Evolutionary conservation across 768 basidiomycete genomes (phyloP), one percentile per base, ranked within the genome.

Genomic region (Trichaptum fuscoviolaceum): DNA sequence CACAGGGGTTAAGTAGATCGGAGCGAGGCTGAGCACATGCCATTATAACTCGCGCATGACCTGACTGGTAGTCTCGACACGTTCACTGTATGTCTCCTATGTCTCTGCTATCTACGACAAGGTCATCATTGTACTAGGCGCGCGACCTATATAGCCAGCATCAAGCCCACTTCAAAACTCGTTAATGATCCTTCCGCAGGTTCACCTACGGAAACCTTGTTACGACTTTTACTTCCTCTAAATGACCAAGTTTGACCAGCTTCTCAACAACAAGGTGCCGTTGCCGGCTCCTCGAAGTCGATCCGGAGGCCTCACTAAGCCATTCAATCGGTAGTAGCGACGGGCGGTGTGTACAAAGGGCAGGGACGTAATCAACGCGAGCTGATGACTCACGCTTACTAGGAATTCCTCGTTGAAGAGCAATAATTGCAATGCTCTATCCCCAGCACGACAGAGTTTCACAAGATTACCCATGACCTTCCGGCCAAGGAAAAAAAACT

Each of bases 381-480:
- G 89, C 87, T 90, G 87, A 89, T 90, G 87, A 91, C 87, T 88
- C 85, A 83, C 85, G 85, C 84, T 88, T 90, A 90, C 89, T 89
- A 89, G 87, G 87, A 84, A 90, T 90, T 90, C 89, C 88, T 89
- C 85, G 87, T 90, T 91, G 87, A 91, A 89, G 89, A 90, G 87
- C 88, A 86, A 90, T 89, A 91, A 89, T 90, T 89, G 86, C 88
- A 90, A 89, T 89, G 87, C 87, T 89, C 89, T 88, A 89, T 89
- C 87, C 88, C 88, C 87, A 87, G 84, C 86, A 88, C 84, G 85
- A 87, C 85, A 82, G 82, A 84, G 85, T 87, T 87, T 87, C 85
- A 87, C 85, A 87, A 86, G 86, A 86, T 87, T 87, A 86, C 86
- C 86, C 84, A 81, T 82, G 68, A 82, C 87, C 86, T 89, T 87